phyloP scores from a whole-genome alignment of 305 asterid species.

The Solanum hybrid region DNA sequence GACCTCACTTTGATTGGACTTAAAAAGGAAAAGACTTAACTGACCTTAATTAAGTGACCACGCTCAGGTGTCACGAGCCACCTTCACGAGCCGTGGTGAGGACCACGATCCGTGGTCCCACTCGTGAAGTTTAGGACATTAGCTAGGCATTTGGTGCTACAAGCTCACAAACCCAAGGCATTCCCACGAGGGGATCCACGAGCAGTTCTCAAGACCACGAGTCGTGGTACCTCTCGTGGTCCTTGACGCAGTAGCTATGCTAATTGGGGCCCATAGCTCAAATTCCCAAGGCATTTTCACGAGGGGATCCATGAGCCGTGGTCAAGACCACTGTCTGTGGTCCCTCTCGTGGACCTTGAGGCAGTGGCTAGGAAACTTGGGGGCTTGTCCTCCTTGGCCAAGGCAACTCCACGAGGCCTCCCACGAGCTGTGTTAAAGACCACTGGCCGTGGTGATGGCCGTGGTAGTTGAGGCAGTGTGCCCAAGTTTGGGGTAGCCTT shows the following conservation, averaged over 20 bases:
- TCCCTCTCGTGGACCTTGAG: too few species aligned
- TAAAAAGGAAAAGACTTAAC: neutral
- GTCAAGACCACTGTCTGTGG: too few species aligned
- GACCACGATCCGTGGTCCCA: neutral
- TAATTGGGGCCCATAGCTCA: neutral
- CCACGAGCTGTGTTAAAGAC: too few species aligned
- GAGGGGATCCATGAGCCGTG: neutral
- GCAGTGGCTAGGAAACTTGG: too few species aligned
- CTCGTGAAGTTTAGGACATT: neutral
- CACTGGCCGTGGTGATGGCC: too few species aligned
- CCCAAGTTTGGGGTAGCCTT: too few species aligned
- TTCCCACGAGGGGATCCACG: too few species aligned
- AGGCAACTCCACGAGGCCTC: too few species aligned
- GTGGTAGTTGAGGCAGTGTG: too few species aligned
- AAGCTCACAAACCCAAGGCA: too few species aligned
- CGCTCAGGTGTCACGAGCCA: neutral
- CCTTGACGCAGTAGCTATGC: neutral
- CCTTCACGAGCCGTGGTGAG: neutral
- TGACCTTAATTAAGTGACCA: neutral
- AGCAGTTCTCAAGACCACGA: too few species aligned
- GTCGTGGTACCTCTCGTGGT: neutral
- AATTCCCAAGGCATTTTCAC: neutral
- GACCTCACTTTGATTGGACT: neutral
- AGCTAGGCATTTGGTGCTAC: neutral
- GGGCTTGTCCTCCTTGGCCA: too few species aligned